Percentiles rank a stretch among this genome's conserved stretches.
phyloP scores from a whole-genome alignment of 768 basidiomycete genomes.

The Lyophyllum atratum region DNA sequence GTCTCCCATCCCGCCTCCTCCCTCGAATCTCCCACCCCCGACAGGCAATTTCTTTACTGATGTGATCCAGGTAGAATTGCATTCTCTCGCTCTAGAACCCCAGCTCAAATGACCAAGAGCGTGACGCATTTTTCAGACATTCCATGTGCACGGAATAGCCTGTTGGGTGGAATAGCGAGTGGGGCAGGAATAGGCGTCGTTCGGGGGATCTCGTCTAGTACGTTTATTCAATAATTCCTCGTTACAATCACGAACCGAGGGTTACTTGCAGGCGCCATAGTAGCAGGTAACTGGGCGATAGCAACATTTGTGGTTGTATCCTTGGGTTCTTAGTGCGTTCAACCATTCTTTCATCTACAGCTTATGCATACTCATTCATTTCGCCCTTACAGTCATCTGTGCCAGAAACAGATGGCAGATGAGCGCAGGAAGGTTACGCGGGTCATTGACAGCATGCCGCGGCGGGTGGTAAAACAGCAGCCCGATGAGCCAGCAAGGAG shows the following conservation, averaged over 20 bases:
- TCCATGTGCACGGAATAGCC: slow-evolving; percentile 76
- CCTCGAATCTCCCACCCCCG: slow-evolving; percentile 36
- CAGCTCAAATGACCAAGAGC: slow-evolving; percentile 38
- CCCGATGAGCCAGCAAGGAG: slow-evolving; percentile 21
- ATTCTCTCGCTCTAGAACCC: neutral
- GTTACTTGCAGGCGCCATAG: slow-evolving; percentile 49
- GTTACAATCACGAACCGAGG: neutral
- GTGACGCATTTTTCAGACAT: slow-evolving; percentile 64
- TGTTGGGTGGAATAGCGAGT: slow-evolving; percentile 78
- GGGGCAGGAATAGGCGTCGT: slow-evolving; percentile 78
- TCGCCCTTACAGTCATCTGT: slow-evolving; percentile 54
- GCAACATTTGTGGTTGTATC: slow-evolving; percentile 73
- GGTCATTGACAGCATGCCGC: slow-evolving; percentile 64
- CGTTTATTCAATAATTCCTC: slow-evolving; percentile 21
- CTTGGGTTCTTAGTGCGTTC: slow-evolving; percentile 65
- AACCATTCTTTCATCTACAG: slow-evolving; percentile 1
- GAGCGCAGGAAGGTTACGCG: slow-evolving; percentile 58
- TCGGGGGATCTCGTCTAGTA: slow-evolving; percentile 66
- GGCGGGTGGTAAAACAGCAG: slow-evolving; percentile 48
- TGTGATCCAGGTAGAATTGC: slow-evolving; percentile 30
- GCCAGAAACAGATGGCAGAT: slow-evolving; percentile 53
- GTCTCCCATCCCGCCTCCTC: slow-evolving; percentile 27
- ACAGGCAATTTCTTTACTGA: slow-evolving; percentile 41
- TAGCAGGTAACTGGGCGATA: slow-evolving; percentile 79
- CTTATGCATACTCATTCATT: slow-evolving; percentile 1